Conservation (phyloP, 257 asterid species). For the Petunia axillaris region DNA sequence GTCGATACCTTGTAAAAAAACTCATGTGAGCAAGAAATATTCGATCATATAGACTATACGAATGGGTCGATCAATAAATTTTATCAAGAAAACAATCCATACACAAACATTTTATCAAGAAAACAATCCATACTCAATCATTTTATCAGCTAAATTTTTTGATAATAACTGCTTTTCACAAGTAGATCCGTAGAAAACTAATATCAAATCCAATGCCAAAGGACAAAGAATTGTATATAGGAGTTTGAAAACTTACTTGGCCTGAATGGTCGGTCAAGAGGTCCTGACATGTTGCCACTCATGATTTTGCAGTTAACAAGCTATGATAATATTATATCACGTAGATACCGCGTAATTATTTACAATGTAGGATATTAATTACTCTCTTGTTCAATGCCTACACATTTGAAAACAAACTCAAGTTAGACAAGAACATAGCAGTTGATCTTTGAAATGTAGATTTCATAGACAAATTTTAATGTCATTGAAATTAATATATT, state of each 20-base stretch:
- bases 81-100: too few relatives aligned
- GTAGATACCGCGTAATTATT: not conserved
- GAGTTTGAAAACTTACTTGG: conserved; percentile 31
- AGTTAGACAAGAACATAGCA: not conserved
- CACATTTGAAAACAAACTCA: not conserved
- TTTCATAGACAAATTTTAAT: not conserved
- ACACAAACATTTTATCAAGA: too few relatives aligned
- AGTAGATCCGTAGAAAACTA: too few relatives aligned
- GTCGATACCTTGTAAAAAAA: too few relatives aligned
- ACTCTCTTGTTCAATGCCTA: conserved; percentile 6
- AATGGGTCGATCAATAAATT: too few relatives aligned
- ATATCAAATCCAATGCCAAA: not conserved
- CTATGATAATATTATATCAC: not conserved
- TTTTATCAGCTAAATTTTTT: not conserved
- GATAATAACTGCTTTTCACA: not conserved
- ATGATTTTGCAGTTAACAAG: conserved; percentile 24
- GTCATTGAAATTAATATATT: too few relatives aligned
- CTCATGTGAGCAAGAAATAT: too few relatives aligned
- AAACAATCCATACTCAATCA: not conserved
- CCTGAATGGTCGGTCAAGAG: conserved; percentile 53
- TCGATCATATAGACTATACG: too few relatives aligned
- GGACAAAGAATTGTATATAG: not conserved
- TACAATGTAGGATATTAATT: not conserved
- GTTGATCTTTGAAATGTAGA: not conserved
- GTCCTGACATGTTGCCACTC: conserved; percentile 72